Evolutionary conservation across 176 grass and related monocot species (phyloP), one percentile per base, ranked within the genome.

Genomic region (Poa annua): DNA sequence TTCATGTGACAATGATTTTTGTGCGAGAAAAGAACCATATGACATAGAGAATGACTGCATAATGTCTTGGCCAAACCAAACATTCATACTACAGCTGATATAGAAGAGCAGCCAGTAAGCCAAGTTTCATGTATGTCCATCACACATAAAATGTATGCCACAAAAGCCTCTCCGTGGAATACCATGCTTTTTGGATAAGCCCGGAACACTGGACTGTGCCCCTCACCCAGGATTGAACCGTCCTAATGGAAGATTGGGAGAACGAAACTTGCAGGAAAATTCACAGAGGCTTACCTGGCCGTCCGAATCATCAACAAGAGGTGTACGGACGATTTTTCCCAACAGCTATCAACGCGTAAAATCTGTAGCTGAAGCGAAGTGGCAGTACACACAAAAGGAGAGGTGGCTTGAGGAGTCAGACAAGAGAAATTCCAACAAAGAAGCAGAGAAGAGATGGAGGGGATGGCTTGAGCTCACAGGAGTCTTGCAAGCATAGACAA

Each of bases 161-260:
- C 78, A 86, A 85, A 79, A 87, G 63, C 67, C 53, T 71, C 66
- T 88, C 47, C 24, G 11, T 87, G 78, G 80, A 91, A 94, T 81
- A 86, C 55, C 62, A 88, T 8, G 15, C 62, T 62, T 72, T 56
- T 57, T 71, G 39, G 66, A 69, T 69, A 69, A 69, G 66, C 66
- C 66, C 39, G 66, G 66, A n/a, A 42, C 66, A 69, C 36, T 41
- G 66, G 66, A n/a, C 19, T 11, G 19, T 21, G 20, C 36, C 38
- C 66, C 66, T 70, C 19, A 44, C 66, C 38, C 36, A 70, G 38
- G 38, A 44, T 70, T n/a, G n/a, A n/a, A 22, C n/a, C 17, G 11
- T 39, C 39, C 13, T 47, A 15, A 71, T 25, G 36, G 39, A 71
- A 71, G 41, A 24, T 4, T 45, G 13, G 68, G n/a, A 71, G 22